Base-by-base conservation (phyloP, 1,139 yeast genomes). In the Lodderomyces pseudojiufengensis region DNA sequence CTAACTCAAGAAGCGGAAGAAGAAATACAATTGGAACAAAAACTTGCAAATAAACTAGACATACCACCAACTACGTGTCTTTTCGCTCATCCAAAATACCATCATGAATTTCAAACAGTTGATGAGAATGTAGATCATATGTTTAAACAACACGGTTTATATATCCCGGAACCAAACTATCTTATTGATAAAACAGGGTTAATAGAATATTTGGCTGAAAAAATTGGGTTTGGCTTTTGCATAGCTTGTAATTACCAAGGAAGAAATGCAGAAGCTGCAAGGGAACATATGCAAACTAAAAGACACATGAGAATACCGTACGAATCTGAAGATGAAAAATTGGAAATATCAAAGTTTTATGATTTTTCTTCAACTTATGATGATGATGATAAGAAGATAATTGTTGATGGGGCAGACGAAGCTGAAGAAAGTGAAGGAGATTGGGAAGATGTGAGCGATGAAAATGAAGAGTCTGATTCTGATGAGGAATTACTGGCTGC, bases 301-400 rank as follows among this genome's bases (percentile, higher is more conserved):
- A 78, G 88, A 44, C 99, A 92, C 57, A 83, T 90, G 66, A 76
- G 78, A 55, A 74, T 92, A 39, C 97, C 98, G 0, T 94, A 86
- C 58, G 97, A 92, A 50, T 62, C 78, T 1, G 84, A 80, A 42
- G 84, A 84, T 40, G 95, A 92, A 54, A 83, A 82, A 55, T 73
- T 82, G 38, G 87, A 84, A 52, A 70, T 90, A 29, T 78, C 94
- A 0, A 84, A 82, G 36, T 92, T 82, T 53, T 92, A 92, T 55
- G 97, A 92, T 59, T 92, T 88, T 61, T 69, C 82, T 3, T 72
- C 85, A 1, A 69, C 90, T 1, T 80, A 80, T 54, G 70, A 59
- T 36, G 57, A 51, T 32, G 49, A 41, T 36, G 56, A 44, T 9
- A 48, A 50, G n/a, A 44, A 33, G n/a, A 43, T 36, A 10, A 46